A percentile compares a stretch with the other conserved stretches of the same genome.
Conservation (phyloP, 306 rosid species). For the Prinsepia uniflora region DNA sequence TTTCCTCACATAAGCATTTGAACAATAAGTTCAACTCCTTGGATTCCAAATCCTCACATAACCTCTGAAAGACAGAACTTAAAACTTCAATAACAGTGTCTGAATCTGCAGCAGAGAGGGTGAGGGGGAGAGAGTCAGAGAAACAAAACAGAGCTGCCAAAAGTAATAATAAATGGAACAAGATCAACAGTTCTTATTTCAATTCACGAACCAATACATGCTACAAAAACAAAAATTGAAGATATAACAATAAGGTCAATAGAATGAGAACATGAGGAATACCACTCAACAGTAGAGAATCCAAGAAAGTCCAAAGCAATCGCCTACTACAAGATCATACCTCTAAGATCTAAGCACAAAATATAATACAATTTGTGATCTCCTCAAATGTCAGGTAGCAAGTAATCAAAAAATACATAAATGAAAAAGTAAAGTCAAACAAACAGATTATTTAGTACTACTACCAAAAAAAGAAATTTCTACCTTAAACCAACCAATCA, state of each 20-base stretch:
- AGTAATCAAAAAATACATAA: background rate
- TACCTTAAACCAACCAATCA: background rate
- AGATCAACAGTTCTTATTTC: background rate
- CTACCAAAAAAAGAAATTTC: background rate
- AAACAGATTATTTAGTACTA: background rate
- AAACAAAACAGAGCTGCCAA: slow-evolving; percentile 10
- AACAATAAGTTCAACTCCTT: slow-evolving; percentile 61
- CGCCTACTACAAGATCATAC: background rate
- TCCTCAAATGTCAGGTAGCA: too few relatives aligned
- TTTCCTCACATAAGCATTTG: slow-evolving; percentile 54
- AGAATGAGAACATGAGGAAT: background rate
- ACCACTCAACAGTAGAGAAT: background rate
- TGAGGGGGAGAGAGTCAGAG: slow-evolving; percentile 22
- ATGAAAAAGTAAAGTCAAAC: background rate
- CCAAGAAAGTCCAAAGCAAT: background rate
- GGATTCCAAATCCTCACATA: slow-evolving; percentile 63
- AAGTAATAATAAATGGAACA: background rate
- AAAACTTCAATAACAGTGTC: slow-evolving; percentile 46
- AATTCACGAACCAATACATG: background rate
- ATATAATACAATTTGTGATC: background rate
- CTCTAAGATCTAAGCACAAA: background rate
- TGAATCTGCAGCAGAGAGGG: slow-evolving; percentile 44
- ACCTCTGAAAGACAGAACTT: slow-evolving; percentile 43
- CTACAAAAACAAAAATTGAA: background rate
- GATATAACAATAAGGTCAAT: background rate